Conservation (phyloP, 169 alveolate species). For the Theileria equi region DNA sequence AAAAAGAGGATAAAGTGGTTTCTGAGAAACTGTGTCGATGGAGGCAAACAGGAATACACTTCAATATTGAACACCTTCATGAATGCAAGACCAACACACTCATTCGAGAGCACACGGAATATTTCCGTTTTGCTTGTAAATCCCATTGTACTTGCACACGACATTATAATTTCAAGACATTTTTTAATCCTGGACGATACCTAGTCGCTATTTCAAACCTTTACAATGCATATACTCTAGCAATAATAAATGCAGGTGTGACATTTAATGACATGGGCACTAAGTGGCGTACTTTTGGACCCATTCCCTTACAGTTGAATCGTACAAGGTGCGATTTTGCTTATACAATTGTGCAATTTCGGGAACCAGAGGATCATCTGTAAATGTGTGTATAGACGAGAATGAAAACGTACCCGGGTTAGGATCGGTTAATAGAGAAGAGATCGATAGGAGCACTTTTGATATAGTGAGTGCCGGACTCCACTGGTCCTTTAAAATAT, state of each 20-base stretch:
- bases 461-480: constrained; percentile 98
- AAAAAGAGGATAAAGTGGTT: constrained; percentile 17
- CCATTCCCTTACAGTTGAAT: constrained; percentile 98
- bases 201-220: not conserved
- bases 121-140: constrained; percentile 7
- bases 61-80: not conserved
- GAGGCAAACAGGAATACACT: not conserved
- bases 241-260: not conserved
- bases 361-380: constrained; percentile 98
- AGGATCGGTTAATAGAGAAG: constrained; percentile 97
- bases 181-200: constrained; percentile 5
- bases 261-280: not conserved
- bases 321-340: constrained; percentile 91
- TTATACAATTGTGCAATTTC: constrained; percentile 97
- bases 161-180: constrained; percentile 1
- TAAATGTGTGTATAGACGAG: not conserved
- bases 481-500: constrained; percentile 98
- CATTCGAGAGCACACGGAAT: not conserved
- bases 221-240: constrained; percentile 7
- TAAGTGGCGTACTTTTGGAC: constrained; percentile 93
- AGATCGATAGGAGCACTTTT: constrained; percentile 95
- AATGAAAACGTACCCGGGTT: constrained; percentile 82
- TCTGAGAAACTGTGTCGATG: not conserved
- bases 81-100: not conserved
- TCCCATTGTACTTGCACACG: constrained; percentile 14